Evolutionary conservation across 1,139 yeast species (phyloP).

Genomic region (Pichia sp.): DNA sequence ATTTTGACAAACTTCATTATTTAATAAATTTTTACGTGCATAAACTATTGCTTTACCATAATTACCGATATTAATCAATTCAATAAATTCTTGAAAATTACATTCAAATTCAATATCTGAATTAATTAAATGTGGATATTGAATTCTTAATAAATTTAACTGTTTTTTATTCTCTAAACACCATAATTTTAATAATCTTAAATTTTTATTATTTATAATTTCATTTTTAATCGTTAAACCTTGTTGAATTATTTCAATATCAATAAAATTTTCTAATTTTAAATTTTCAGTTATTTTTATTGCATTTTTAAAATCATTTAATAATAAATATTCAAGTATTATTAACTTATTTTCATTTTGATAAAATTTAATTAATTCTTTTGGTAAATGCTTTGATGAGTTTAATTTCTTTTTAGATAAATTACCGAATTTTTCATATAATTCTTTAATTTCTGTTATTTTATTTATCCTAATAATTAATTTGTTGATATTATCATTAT

Average conservation of each 20-base stretch:
- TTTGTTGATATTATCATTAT: slow-evolving; percentile 45
- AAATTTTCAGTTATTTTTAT: slow-evolving; percentile 30
- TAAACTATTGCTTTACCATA: slow-evolving; percentile 51
- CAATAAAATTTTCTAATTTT: slow-evolving; percentile 43
- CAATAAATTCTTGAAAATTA: slow-evolving; percentile 68
- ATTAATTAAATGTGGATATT: slow-evolving; percentile 14
- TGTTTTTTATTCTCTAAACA: slow-evolving; percentile 63
- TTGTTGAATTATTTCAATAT: slow-evolving; percentile 48
- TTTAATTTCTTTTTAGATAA: not conserved
- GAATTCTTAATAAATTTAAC: slow-evolving; percentile 41
- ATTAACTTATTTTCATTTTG: slow-evolving; percentile 54
- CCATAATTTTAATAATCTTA: slow-evolving; percentile 61
- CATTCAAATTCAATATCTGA: slow-evolving; percentile 61
- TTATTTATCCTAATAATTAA: slow-evolving; percentile 41
- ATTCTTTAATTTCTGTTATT: slow-evolving; percentile 32
- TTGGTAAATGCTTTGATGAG: not conserved
- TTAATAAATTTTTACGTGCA: slow-evolving; percentile 22
- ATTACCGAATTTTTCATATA: not conserved
- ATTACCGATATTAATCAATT: slow-evolving; percentile 48
- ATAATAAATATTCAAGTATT: slow-evolving; percentile 54
- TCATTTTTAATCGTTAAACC: slow-evolving; percentile 47
- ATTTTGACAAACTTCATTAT: slow-evolving; percentile 4
- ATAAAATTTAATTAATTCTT: slow-evolving; percentile 40
- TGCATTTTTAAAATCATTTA: too few relatives aligned
- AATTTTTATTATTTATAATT: slow-evolving; percentile 46